Percentiles rank a stretch among this genome's conserved stretches.
Evolutionary conservation across 2,329 filamentous ascomycete genomes (phyloP).

Genomic region (Colletotrichum sp.): DNA sequence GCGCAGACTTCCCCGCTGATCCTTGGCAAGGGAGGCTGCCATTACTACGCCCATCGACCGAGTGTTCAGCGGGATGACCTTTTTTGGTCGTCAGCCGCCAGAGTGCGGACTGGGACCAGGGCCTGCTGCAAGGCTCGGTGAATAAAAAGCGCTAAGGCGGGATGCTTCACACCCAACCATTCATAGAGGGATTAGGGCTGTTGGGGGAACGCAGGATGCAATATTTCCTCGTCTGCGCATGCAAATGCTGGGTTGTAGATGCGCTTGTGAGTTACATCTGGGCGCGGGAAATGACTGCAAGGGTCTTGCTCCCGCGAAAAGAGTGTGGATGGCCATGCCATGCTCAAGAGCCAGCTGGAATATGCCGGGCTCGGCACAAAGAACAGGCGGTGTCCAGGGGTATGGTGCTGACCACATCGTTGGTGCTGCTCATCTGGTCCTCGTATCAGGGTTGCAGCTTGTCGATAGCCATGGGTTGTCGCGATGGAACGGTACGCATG

Average conservation of each 20-base stretch:
- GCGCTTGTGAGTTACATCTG: background rate
- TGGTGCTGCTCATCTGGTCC: background rate
- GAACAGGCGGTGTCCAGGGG: background rate
- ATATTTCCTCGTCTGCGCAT: slow-evolving; percentile 1
- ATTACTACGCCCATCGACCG: background rate
- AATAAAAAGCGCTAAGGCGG: slow-evolving; percentile 5
- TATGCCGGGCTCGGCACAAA: slow-evolving; percentile 7
- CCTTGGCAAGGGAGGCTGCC: background rate
- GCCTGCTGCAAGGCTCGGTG: slow-evolving; percentile 14
- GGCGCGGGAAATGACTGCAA: background rate
- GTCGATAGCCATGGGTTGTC: background rate
- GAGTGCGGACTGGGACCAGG: background rate
- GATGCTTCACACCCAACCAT: slow-evolving; percentile 4
- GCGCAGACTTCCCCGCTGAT: background rate
- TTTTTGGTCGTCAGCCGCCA: background rate
- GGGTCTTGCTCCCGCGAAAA: background rate
- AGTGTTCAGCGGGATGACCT: background rate
- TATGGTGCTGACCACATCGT: background rate
- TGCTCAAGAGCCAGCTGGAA: background rate
- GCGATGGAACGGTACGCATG: background rate
- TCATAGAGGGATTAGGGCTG: background rate
- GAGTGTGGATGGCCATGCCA: background rate
- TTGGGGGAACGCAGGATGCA: background rate
- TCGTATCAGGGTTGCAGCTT: background rate
- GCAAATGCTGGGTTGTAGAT: background rate